Base-by-base conservation (phyloP, 768 basidiomycete genomes). In the Pleurotus djamor region DNA sequence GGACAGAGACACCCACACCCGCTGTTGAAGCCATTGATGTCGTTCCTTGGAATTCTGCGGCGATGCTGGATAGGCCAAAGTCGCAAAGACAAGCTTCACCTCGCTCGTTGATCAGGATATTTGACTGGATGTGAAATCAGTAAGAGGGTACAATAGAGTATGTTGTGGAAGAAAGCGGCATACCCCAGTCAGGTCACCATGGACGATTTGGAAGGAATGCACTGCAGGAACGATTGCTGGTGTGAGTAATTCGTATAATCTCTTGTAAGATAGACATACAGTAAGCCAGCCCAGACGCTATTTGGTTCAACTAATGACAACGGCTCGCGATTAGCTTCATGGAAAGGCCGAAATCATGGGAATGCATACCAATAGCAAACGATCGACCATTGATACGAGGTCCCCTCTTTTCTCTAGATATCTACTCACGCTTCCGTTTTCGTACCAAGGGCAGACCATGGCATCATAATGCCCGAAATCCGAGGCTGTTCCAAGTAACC, bases 51-150 rank as follows among this genome's bases (percentile, higher is more conserved):
- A 77, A 63, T 37, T 78, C 72, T 0, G 67, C 68, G 36, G 71
- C 61, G 52, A 82, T 67, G 21, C 67, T 73, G 2, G 80, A 82
- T 2, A 83, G 63, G 3, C 81, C 80, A 56, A 83, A 81, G 59
- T 83, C 80, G 34, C 73, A 72, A 5, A 83, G 65, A 32, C 74
- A 74, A 0, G 76, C 80, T 34, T 74, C 74, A 17, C 76, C 74
- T 14, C 75, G 67, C 45, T 68, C 69, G 57, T 78, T 67, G 36
- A 83, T 71, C 4, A 83, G 74, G 48, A 83, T 68, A 51, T 83
- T 83, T 0, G 79, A 72, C 80, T 81, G n/a, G n/a, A 8, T 1
- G 45, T 47, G 5, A 1, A 16, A 17, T 28, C 21, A 17, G 9
- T 7, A 7, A 47, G 45, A 1, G 45, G 45, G 1, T 4, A 14